Base-by-base conservation (phyloP, 2,329 filamentous ascomycete genomes). In the Cladosporium sp. region DNA sequence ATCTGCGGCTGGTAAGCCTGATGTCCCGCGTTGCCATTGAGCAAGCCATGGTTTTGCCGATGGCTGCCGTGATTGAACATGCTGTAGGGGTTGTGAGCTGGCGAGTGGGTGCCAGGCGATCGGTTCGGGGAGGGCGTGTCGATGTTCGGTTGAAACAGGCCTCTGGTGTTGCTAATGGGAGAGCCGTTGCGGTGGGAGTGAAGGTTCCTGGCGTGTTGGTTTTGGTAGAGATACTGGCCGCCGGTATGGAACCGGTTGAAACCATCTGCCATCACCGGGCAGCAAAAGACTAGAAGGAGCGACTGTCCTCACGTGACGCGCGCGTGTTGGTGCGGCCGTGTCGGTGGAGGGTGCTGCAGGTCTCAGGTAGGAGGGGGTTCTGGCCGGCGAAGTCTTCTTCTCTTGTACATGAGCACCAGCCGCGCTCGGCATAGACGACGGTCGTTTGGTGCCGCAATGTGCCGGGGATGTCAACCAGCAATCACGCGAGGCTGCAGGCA, bases 1-100 rank as follows among this genome's bases (percentile, higher is more conserved):
- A 79, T 74, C 52, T 74, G 72, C 64, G 71, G 70, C 47, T 69
- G 68, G 59, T 72, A 76, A 56, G 72, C 75, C 58, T 79, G 77
- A 56, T 81, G 79, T 55, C 75, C 76, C 22, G 79, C 78, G 55
- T 82, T 82, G 61, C 84, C 85, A 71, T 89, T 90, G 69, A 89
- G 79, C 71, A 87, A 83, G 71, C 79, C 80, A 73, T 84, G 84
- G 67, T 88, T 86, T 67, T 82, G 82, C 66, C 86, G 83, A 51
- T 75, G 72, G 53, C 66, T 70, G 65, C 77, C 77, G 69, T 87
- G 83, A 64, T 81, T 82, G 76, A 85, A 90, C 86, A 90, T 90
- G 68, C 76, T 64, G 76, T 85, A 90, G 13, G 45, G 25, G 67
- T 77, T 65, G 58, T 72, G 69, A 52, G 73, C 70, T 13, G 73